Percentiles rank a stretch among this genome's conserved stretches.
phyloP scores from a whole-genome alignment of 352 stramenopile species.

The Phytophthora sansomeana region DNA sequence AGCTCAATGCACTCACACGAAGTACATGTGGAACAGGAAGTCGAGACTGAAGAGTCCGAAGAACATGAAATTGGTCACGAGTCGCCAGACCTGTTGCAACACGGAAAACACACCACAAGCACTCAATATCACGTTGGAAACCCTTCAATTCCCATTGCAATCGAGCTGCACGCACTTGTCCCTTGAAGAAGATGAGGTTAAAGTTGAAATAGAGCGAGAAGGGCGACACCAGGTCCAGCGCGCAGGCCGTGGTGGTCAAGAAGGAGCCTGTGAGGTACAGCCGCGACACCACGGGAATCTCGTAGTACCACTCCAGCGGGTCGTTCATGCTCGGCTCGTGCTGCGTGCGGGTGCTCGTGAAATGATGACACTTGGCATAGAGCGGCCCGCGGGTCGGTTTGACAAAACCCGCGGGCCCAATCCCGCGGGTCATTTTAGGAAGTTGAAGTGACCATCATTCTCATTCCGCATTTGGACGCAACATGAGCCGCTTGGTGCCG shows the following conservation, averaged over 20 bases:
- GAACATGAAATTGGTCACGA: conserved; percentile 99
- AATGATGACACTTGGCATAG: conserved; percentile 48
- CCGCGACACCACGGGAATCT: conserved; percentile 98
- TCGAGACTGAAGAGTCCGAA: conserved; percentile 99
- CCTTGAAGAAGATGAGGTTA: conserved; percentile 97
- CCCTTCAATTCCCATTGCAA: not conserved
- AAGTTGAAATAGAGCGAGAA: conserved; percentile 96
- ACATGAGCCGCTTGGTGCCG: conserved; percentile 73
- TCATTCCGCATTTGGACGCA: conserved; percentile 16
- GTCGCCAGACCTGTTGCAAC: conserved; percentile 89
- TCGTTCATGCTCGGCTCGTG: conserved; percentile 72
- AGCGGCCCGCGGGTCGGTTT: conserved; percentile 8
- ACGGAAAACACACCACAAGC: not conserved
- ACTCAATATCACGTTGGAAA: not conserved
- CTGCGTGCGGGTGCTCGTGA: conserved; percentile 6
- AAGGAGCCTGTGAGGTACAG: conserved; percentile 98
- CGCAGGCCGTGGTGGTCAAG: conserved; percentile 95
- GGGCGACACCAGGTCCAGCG: conserved; percentile 97
- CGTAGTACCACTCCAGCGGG: conserved; percentile 96
- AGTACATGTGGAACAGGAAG: conserved; percentile 99
- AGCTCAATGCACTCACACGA: conserved; percentile 76
- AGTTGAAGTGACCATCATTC: conserved; percentile 48
- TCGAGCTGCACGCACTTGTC: conserved; percentile 80
- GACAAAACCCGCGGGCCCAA: conserved; percentile 14
- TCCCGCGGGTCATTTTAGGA: conserved; percentile 2